These are phyloP conservation scores for Botrytis fragariae DNA, from an alignment of 2,329 filamentous ascomycete genomes.

Conservation along the genomic window DNA sequence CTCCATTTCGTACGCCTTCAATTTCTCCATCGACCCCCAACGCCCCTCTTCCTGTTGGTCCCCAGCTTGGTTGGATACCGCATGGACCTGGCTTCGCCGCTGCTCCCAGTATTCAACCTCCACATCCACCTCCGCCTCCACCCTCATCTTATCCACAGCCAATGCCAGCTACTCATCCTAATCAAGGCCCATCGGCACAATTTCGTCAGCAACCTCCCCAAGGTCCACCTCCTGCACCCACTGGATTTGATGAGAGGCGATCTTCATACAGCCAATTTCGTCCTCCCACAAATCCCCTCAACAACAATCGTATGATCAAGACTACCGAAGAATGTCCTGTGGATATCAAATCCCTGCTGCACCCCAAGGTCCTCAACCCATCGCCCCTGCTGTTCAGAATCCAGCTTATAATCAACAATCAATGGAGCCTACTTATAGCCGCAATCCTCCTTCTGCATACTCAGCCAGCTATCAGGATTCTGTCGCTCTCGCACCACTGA, in stretches of 20 bases:
- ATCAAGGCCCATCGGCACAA: not conserved
- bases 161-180: not conserved
- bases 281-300: slow-evolving; percentile 17
- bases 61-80: slow-evolving; percentile 33
- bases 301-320: slow-evolving; percentile 27
- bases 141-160: slow-evolving; percentile 21
- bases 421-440: slow-evolving; percentile 7
- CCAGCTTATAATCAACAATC: slow-evolving; percentile 6
- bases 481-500: slow-evolving; percentile 24
- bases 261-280: slow-evolving; percentile 22
- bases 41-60: slow-evolving; percentile 35
- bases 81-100: slow-evolving; percentile 16
- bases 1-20: slow-evolving; percentile 15
- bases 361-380: not conserved
- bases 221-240: slow-evolving; percentile 25
- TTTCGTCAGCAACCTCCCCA: slow-evolving; percentile 20
- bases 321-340: slow-evolving; percentile 28
- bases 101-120: not conserved
- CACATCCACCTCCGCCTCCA: slow-evolving; percentile 5
- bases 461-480: slow-evolving; percentile 17
- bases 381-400: slow-evolving; percentile 6
- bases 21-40: slow-evolving; percentile 28
- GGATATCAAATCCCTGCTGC: slow-evolving; percentile 2
- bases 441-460: slow-evolving; percentile 9
- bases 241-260: slow-evolving; percentile 1